Evolutionary conservation across 495 filamentous ascomycete genomes (phyloP), one percentile per base, ranked within the genome.

Genomic region (Friedmanniomyces simplex): DNA sequence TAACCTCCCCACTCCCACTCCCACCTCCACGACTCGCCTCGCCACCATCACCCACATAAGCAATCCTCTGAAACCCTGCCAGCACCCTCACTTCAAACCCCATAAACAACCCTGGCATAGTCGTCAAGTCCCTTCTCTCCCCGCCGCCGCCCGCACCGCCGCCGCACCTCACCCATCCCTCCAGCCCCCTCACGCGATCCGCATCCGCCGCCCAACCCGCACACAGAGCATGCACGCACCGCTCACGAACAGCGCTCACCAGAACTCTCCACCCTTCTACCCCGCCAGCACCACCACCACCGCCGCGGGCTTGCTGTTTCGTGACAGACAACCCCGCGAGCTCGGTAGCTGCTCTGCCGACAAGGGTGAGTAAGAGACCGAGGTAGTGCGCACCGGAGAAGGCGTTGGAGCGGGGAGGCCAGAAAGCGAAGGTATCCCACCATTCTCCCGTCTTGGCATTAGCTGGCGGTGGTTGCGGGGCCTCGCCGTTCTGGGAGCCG

Each of bases 391-490:
- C 84, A 10, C 85, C 91, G 60, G 89, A 88, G 16, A 98, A 70
- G 0, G 90, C 89, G 65, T 96, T 97, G 5, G 89, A 85, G 63
- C 85, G 84, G 0, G 93, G 93, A 1, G 94, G 89, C 88, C 94
- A 96, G 71, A 98, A 98, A 0, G 93, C 91, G 72, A 85, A 96
- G 46, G 87, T 91, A 69, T 97, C 94, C 87, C 90, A 90, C 5
- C 84, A 62, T 64, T 95, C 88, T 32, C 88, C 90, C 34, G 76
- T 75, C 60, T 75, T 84, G 1, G 88, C 86, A 0, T 83, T 86
- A 1, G 83, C 81, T 16, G 88, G 85, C 6, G 88, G 88, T 1
- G 83, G 81, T n/a, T 88, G 84, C 6, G 88, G 88, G 1, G 84
- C 71, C 54, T 89, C 88, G 66, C 91, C 87, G 34, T 53, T 16